phyloP scores from a whole-genome alignment of 805 yeast genomes.

The Starmerella bacillaris region DNA sequence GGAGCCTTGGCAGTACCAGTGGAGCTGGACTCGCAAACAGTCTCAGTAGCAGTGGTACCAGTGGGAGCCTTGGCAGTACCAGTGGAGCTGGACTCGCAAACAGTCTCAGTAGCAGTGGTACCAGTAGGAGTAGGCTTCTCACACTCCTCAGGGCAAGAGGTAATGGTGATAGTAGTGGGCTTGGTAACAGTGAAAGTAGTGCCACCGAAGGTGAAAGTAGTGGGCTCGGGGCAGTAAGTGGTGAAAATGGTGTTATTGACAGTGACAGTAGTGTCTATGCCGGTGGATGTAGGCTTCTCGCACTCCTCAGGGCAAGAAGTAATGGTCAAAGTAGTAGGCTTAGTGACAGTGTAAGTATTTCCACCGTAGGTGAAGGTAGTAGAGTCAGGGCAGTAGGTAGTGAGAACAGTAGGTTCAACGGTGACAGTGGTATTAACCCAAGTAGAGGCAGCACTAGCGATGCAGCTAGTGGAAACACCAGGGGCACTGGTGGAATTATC shows the following conservation, averaged over 20 bases:
- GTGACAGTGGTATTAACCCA: slow-evolving; percentile 7
- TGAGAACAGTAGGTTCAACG: slow-evolving; percentile 43
- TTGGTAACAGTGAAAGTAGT: slow-evolving; percentile 56
- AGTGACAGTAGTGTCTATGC: slow-evolving; percentile 12
- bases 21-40: no score
- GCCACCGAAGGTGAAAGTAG: slow-evolving; percentile 46
- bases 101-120: slow-evolving; percentile 13
- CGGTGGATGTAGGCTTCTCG: slow-evolving; percentile 10
- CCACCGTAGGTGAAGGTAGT: slow-evolving; percentile 49
- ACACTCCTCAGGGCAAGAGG: slow-evolving; percentile 62
- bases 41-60: slow-evolving; percentile 50
- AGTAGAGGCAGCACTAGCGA: neutral
- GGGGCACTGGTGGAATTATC: slow-evolving; percentile 52
- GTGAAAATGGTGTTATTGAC: slow-evolving; percentile 15
- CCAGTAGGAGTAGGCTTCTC: slow-evolving; percentile 43
- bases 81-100: neutral
- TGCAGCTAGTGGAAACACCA: neutral
- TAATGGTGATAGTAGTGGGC: slow-evolving; percentile 69
- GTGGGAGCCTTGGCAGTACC: neutral
- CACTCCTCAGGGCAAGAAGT: slow-evolving; percentile 70
- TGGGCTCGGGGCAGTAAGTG: slow-evolving; percentile 46
- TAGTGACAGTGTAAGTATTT: slow-evolving; percentile 57
- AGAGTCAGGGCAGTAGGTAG: slow-evolving; percentile 57
- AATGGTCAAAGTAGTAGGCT: slow-evolving; percentile 65
- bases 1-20: slow-evolving; percentile 65